These are phyloP conservation scores for Paecilomyces sp. DNA, from an alignment of 2,329 filamentous ascomycete species.

Conservation along the genomic window DNA sequence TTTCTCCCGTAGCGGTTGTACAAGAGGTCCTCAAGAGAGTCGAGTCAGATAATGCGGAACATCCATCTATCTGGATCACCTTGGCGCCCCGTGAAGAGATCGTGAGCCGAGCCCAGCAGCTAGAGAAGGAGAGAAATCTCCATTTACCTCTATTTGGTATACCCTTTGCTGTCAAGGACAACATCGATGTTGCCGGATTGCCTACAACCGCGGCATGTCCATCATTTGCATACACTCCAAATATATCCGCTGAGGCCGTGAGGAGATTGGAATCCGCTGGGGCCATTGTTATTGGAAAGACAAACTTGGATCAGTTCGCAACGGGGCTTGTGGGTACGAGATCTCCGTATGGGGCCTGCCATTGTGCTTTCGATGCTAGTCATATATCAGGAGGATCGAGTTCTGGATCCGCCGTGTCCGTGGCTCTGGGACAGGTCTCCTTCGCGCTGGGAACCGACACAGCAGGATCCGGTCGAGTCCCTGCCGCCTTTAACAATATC, in stretches of 20 bases:
- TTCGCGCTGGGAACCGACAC: constrained; percentile 45
- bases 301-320: constrained; percentile 55
- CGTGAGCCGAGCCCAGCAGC: background rate
- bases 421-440: constrained; percentile 46
- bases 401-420: constrained; percentile 49
- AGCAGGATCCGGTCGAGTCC: constrained; percentile 18
- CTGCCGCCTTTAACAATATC: constrained; percentile 18
- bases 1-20: constrained; percentile 38
- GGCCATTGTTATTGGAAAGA: constrained; percentile 52
- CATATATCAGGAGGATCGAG: constrained; percentile 52
- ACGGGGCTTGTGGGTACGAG: constrained; percentile 55
- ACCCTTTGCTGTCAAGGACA: constrained; percentile 45
- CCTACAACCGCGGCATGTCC: constrained; percentile 44
- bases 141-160: constrained; percentile 41
- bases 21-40: constrained; percentile 14
- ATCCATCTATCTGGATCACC: background rate
- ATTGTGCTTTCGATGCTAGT: constrained; percentile 44
- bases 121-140: background rate
- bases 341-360: constrained; percentile 51
- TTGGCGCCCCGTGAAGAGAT: background rate
- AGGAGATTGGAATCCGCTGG: constrained; percentile 44
- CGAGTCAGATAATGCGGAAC: background rate
- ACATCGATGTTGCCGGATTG: constrained; percentile 39
- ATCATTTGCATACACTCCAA: constrained; percentile 41
- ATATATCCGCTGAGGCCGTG: constrained; percentile 41